Evolutionary conservation across 768 basidiomycete genomes (phyloP).

Genomic region (Serendipita sp.): DNA sequence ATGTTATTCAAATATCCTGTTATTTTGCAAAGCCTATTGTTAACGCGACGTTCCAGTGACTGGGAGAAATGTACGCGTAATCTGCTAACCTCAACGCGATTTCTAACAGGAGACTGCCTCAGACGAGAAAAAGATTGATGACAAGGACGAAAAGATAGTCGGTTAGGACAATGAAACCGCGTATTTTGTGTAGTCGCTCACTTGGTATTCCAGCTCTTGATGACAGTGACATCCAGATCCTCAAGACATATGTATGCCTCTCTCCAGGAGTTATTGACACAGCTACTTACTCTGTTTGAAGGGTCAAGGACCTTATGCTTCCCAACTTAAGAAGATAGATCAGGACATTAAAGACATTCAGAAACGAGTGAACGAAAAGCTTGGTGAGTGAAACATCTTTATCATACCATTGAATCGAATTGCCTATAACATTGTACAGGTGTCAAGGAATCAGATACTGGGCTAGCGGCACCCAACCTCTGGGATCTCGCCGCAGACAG

Average conservation of each 20-base stretch:
- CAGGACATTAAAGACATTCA: constrained; percentile 89
- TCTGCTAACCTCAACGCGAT: constrained; percentile 9
- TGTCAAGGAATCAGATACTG: constrained; percentile 97
- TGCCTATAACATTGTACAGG: constrained; percentile 25
- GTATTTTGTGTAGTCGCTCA: constrained; percentile 8
- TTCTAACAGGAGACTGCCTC: neutral
- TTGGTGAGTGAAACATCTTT: constrained; percentile 35
- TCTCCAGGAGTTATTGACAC: neutral
- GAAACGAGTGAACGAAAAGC: constrained; percentile 94
- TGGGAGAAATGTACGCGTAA: constrained; percentile 86
- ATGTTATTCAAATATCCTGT: constrained; percentile 21
- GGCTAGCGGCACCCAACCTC: constrained; percentile 86
- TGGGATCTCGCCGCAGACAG: constrained; percentile 95
- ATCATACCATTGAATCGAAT: neutral
- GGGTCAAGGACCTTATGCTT: constrained; percentile 97
- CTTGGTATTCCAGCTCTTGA: constrained; percentile 51
- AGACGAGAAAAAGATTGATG: constrained; percentile 78
- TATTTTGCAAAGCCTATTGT: too few relatives aligned
- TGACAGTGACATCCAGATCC: constrained; percentile 95
- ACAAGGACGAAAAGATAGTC: constrained; percentile 85
- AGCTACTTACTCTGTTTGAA: constrained; percentile 18
- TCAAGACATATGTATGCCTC: constrained; percentile 81
- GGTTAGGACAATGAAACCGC: constrained; percentile 27
- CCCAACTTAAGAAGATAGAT: constrained; percentile 74
- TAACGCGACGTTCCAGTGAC: constrained; percentile 36